Percentiles rank a stretch among this genome's conserved stretches.
phyloP scores from a whole-genome alignment of 768 basidiomycete genomes.

The Hericium erinaceus region DNA sequence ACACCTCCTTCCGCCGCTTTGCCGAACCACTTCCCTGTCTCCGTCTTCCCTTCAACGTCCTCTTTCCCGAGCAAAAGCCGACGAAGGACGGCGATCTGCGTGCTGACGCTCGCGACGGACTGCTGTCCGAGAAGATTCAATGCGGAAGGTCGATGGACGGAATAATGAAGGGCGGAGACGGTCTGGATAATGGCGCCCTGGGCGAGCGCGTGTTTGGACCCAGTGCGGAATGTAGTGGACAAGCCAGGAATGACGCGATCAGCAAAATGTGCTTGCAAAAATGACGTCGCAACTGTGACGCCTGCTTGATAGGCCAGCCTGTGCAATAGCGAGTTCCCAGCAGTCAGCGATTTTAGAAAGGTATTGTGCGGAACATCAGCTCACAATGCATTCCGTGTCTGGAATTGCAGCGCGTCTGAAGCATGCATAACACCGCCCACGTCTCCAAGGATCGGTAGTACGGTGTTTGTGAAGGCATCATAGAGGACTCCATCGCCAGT shows the following conservation, averaged over 20 bases:
- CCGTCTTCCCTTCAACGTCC: constrained; percentile 19
- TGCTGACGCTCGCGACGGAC: constrained; percentile 51
- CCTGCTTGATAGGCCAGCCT: constrained; percentile 41
- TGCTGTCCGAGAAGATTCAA: constrained; percentile 5
- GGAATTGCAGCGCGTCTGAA: constrained; percentile 52
- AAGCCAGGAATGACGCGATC: constrained; percentile 6
- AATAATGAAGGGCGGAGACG: constrained; percentile 34
- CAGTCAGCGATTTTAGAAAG: neutral
- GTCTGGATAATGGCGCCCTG: constrained; percentile 34
- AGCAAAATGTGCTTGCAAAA: constrained; percentile 17
- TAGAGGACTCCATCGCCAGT: constrained; percentile 55
- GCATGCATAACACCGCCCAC: constrained; percentile 43
- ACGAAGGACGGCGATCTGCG: constrained; percentile 70
- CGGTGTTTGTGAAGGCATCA: constrained; percentile 32
- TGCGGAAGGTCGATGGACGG: constrained; percentile 37
- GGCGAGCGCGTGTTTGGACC: constrained; percentile 31
- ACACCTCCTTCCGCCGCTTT: constrained; percentile 36
- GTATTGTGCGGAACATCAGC: neutral
- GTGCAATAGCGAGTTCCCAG: neutral
- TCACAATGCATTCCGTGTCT: constrained; percentile 24
- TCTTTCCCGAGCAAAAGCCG: constrained; percentile 41
- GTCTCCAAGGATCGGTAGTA: constrained; percentile 35
- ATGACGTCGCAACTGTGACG: constrained; percentile 32
- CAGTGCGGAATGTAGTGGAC: constrained; percentile 25
- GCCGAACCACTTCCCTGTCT: constrained; percentile 27